These are phyloP conservation scores for Ogataea methylovora DNA, from an alignment of 805 yeast species.

Conservation along the genomic window DNA sequence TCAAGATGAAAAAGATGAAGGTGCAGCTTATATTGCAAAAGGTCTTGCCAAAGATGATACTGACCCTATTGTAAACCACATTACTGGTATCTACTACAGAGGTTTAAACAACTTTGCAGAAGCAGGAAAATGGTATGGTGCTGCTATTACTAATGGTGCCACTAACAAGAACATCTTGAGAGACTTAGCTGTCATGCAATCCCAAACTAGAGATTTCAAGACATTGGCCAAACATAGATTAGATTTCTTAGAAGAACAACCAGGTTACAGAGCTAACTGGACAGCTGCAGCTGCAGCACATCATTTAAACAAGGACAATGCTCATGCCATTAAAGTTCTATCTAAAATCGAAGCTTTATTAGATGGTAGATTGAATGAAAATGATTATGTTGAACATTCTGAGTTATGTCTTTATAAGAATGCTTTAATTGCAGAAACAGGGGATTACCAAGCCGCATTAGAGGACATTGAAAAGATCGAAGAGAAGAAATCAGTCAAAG, in stretches of 20 bases:
- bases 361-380: constrained; percentile 56
- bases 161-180: constrained; percentile 71
- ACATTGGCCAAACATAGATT: constrained; percentile 57
- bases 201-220: constrained; percentile 71
- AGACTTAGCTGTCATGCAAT: constrained; percentile 73
- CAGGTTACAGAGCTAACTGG: constrained; percentile 89
- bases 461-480: constrained; percentile 48
- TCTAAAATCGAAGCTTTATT: constrained; percentile 69
- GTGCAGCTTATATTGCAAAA: constrained; percentile 49
- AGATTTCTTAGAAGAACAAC: constrained; percentile 58
- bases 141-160: constrained; percentile 71
- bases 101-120: constrained; percentile 60
- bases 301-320: constrained; percentile 61
- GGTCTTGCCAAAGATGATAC: constrained; percentile 53
- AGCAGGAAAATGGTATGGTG: constrained; percentile 71
- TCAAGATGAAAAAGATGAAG: constrained; percentile 54
- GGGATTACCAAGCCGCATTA: constrained; percentile 59
- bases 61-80: constrained; percentile 73
- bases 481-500: constrained; percentile 39
- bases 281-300: constrained; percentile 82
- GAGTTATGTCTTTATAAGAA: constrained; percentile 75
- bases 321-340: constrained; percentile 65
- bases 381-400: constrained; percentile 69
- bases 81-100: constrained; percentile 79
- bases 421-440: constrained; percentile 52